Evolutionary conservation across 345 rosid species (phyloP).

Genomic region (Brassica incana): DNA sequence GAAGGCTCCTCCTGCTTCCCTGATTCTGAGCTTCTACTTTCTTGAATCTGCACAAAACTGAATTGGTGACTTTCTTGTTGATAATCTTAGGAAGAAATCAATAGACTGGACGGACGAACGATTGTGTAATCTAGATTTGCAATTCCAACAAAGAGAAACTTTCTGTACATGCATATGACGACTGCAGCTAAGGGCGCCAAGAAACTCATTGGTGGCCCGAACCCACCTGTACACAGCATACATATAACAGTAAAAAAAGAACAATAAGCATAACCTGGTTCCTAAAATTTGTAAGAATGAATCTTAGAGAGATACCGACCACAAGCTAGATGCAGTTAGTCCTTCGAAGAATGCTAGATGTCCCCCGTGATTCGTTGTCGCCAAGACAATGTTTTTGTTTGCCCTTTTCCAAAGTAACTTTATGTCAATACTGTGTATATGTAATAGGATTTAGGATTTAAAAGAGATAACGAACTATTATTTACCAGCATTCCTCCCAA

Average conservation of each 20-base stretch:
- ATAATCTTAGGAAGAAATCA: neutral
- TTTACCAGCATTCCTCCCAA: slow-evolving; percentile 90
- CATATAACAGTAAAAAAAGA: neutral
- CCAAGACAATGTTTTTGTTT: slow-evolving; percentile 76
- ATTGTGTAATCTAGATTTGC: neutral
- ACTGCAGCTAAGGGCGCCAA: slow-evolving; percentile 58
- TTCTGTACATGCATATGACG: slow-evolving; percentile 63
- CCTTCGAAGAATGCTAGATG: slow-evolving; percentile 94
- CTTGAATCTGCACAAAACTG: slow-evolving; percentile 38
- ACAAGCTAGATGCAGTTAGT: slow-evolving; percentile 57
- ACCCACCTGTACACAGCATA: slow-evolving; percentile 70
- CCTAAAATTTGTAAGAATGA: neutral
- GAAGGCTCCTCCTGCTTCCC: slow-evolving; percentile 45
- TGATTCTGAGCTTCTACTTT: slow-evolving; percentile 32
- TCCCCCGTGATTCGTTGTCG: slow-evolving; percentile 75
- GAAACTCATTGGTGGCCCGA: slow-evolving; percentile 74
- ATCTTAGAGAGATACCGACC: slow-evolving; percentile 44
- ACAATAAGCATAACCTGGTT: neutral
- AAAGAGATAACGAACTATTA: slow-evolving; percentile 7
- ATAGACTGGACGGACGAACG: neutral
- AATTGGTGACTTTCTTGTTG: neutral
- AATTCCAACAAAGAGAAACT: neutral
- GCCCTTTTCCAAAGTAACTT: slow-evolving; percentile 47
- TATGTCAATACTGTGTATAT: slow-evolving; percentile 3
- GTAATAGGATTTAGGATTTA: slow-evolving; percentile 6